Percentiles rank a stretch among this genome's conserved stretches.
These are phyloP conservation scores for Boletus reticulatus DNA, from an alignment of 768 basidiomycete species.

Conservation along the genomic window DNA sequence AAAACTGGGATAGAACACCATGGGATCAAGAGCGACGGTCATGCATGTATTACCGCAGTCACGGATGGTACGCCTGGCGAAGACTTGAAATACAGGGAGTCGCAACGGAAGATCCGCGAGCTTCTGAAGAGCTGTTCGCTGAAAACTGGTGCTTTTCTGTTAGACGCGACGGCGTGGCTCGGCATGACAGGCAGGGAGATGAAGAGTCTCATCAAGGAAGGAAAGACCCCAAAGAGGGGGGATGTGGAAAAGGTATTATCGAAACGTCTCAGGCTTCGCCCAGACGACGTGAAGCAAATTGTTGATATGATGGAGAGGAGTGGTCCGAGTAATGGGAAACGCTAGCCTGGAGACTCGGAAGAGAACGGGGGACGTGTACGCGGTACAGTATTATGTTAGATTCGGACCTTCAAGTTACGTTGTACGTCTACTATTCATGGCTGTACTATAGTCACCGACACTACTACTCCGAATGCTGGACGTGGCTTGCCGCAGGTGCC, in stretches of 20 bases:
- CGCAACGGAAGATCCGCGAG: background rate
- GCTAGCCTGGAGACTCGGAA: background rate
- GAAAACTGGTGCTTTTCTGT: background rate
- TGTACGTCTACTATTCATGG: too few species aligned
- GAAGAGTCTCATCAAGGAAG: background rate
- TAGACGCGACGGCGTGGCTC: background rate
- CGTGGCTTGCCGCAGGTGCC: too few species aligned
- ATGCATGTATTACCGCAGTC: background rate
- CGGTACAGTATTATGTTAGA: too few species aligned
- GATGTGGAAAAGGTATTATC: background rate
- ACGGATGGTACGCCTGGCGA: background rate
- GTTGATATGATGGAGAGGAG: background rate
- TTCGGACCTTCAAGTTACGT: too few species aligned
- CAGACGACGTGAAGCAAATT: background rate
- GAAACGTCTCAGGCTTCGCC: background rate
- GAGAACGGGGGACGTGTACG: too few species aligned
- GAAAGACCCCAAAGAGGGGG: background rate
- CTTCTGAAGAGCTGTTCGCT: background rate
- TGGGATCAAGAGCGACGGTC: background rate
- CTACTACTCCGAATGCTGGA: too few species aligned
- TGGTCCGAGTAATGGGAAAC: background rate
- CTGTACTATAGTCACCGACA: too few species aligned
- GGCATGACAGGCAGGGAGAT: background rate
- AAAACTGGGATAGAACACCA: background rate
- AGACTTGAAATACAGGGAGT: background rate